Conservation (phyloP, 352 stramenopile genomes). For the Albugo laibachii region DNA sequence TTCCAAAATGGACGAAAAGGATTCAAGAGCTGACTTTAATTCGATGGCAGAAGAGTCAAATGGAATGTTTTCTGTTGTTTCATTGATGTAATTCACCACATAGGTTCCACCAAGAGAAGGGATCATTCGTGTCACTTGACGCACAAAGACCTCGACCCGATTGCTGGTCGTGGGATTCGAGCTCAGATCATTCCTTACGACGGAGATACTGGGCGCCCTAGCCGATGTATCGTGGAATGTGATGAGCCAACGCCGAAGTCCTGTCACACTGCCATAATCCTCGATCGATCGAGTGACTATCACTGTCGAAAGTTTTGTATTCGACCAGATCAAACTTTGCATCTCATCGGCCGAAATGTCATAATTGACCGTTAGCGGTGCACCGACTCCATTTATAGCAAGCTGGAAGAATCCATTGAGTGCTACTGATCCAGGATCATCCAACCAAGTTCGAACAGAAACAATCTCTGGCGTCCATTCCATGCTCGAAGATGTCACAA, state of each 20-base stretch:
- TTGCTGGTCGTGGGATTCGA: slow-evolving; percentile 29
- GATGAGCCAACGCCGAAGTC: slow-evolving; percentile 57
- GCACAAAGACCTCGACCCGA: slow-evolving; percentile 27
- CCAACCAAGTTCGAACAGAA: slow-evolving; percentile 60
- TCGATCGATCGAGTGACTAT: slow-evolving; percentile 23
- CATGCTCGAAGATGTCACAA: slow-evolving; percentile 78
- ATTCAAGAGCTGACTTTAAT: slow-evolving; percentile 79
- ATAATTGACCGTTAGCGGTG: slow-evolving; percentile 19
- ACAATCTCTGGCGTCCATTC: slow-evolving; percentile 82
- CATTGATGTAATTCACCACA: slow-evolving; percentile 82
- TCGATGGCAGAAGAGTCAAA: slow-evolving; percentile 75
- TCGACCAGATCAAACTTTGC: slow-evolving; percentile 37
- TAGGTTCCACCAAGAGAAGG: slow-evolving; percentile 82
- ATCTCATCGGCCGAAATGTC: slow-evolving; percentile 17
- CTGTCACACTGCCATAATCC: slow-evolving; percentile 22
- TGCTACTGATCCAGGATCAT: slow-evolving; percentile 10
- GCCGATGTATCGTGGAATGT: slow-evolving; percentile 88
- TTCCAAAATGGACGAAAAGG: slow-evolving; percentile 23
- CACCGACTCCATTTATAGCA: slow-evolving; percentile 20
- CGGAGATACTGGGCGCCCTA: slow-evolving; percentile 61
- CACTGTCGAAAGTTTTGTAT: slow-evolving; percentile 66
- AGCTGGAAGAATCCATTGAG: slow-evolving; percentile 54
- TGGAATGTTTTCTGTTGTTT: slow-evolving; percentile 80
- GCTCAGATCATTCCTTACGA: slow-evolving; percentile 16
- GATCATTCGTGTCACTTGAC: slow-evolving; percentile 47